These are phyloP conservation scores for Patellifolia procumbens DNA, from an alignment of 179 eudicot genomes.

Conservation along the genomic window DNA sequence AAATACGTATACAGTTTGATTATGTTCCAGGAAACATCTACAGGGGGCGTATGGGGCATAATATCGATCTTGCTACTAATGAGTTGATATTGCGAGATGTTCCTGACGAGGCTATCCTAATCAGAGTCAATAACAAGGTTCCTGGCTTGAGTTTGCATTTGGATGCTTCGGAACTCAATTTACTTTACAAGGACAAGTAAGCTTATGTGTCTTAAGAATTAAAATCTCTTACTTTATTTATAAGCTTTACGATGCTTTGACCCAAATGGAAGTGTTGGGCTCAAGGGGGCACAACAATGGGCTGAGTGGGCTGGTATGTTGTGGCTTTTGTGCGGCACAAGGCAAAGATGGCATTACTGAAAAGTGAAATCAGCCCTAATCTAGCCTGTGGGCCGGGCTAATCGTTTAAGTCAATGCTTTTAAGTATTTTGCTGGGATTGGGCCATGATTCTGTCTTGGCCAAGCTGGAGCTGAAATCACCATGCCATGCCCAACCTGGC, in stretches of 20 bases:
- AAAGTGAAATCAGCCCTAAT: too few relatives aligned
- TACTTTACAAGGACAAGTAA: conserved; percentile 43
- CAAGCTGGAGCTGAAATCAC: too few relatives aligned
- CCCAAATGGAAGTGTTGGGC: not conserved
- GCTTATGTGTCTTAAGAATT: conserved; percentile 1
- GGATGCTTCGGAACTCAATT: conserved; percentile 39
- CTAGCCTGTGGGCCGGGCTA: too few relatives aligned
- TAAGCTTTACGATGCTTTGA: not conserved
- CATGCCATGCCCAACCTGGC: too few relatives aligned
- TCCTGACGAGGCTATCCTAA: conserved; percentile 38
- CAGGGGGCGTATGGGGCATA: conserved; percentile 32
- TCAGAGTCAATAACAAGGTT: conserved; percentile 37
- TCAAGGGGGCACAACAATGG: not conserved
- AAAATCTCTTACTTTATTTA: not conserved
- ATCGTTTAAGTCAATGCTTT: too few relatives aligned
- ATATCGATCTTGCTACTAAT: conserved; percentile 35
- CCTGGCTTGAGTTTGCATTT: conserved; percentile 40
- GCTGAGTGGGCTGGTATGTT: too few relatives aligned
- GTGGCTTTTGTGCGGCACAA: too few relatives aligned
- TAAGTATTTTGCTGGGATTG: too few relatives aligned
- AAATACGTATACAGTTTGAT: conserved; percentile 36
- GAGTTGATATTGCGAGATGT: conserved; percentile 35
- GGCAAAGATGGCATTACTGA: too few relatives aligned
- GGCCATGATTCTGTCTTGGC: too few relatives aligned
- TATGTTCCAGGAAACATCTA: conserved; percentile 41